Evolutionary conservation across 106 monocot species (phyloP).

Genomic region (Hemerocallis citrina): DNA sequence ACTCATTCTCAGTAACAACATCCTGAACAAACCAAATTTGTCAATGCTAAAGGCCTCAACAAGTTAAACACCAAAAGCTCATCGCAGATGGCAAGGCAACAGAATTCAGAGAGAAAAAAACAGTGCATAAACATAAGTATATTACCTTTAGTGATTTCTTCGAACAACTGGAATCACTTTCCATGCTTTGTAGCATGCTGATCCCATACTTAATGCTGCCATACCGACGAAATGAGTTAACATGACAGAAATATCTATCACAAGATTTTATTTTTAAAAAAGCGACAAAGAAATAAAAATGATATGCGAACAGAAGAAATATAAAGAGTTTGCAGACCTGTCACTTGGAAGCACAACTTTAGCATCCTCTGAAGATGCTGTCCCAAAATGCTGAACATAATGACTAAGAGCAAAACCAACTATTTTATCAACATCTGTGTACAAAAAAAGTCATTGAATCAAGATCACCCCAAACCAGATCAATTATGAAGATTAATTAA

Average conservation of each 20-base stretch:
- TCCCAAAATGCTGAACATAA: conserved; percentile 42
- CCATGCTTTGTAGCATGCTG: conserved; percentile 43
- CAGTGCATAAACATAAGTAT: neutral
- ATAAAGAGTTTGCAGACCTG: conserved; percentile 28
- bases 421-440: conserved; percentile 81
- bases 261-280: neutral
- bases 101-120: neutral
- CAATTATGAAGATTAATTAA: neutral
- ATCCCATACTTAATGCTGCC: conserved; percentile 55
- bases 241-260: no score
- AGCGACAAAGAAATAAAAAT: no score
- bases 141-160: conserved; percentile 73
- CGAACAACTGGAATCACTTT: conserved; percentile 55
- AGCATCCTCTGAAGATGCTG: conserved; percentile 25
- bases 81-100: neutral
- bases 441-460: neutral
- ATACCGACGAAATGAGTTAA: neutral
- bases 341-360: conserved; percentile 64
- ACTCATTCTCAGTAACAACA: conserved; percentile 76
- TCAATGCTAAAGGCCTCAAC: no score
- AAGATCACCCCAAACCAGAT: neutral
- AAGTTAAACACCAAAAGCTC: neutral
- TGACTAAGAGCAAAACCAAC: conserved; percentile 86
- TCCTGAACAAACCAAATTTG: conserved; percentile 35
- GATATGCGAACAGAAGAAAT: no score